Evolutionary conservation across 176 grass and related monocot species (phyloP), one percentile per base, ranked within the genome.

Genomic region (Poa pratensis): DNA sequence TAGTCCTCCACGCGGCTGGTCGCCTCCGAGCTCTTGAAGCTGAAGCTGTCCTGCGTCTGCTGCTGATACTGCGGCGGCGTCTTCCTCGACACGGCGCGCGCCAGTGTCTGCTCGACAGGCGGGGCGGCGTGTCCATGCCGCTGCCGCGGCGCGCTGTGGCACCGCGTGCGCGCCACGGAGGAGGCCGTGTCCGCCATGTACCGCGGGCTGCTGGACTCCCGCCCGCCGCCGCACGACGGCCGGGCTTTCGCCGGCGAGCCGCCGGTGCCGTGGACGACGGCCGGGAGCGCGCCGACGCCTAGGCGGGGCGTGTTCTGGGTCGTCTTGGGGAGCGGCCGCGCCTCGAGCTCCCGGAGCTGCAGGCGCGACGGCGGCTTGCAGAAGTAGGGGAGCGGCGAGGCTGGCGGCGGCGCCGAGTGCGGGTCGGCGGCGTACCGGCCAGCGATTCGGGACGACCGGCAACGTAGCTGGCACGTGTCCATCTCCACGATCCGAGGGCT

Each of bases 121-220:
- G 42, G 1, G 42, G 8, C 8, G 8, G 24, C n/a, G 42, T 5
- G 39, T 18, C 71, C 89, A 12, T 85, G 81, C 39, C 89, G 70
- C 59, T 88, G 88, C 88, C 39, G 89, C 5, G 91, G 94, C 37
- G 70, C 76, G 78, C 94, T 96, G 75, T 92, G 93, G 69, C 91
- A 94, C 63, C 94, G 86, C 40, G 85, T 51, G 52, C 94, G 89
- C 26, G 94, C 94, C 57, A 89, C 94, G 2, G 94, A 99, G 18
- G 96, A 94, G 9, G 87, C 88, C 48, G 96, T 99, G 83, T 80
- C 91, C 49, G 91, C 88, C 96, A 99, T 99, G 78, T 96, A 99
- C 60, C 84, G 86, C 24, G 93, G 96, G 77, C 88, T 84, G 51
- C 34, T 46, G 9, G 57, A 78, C 11, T 85, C 77, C 10, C 61